A percentile compares a stretch with the other conserved stretches of the same genome.
Conservation (phyloP, 495 filamentous ascomycete genomes). For the Neurospora hispaniola region DNA sequence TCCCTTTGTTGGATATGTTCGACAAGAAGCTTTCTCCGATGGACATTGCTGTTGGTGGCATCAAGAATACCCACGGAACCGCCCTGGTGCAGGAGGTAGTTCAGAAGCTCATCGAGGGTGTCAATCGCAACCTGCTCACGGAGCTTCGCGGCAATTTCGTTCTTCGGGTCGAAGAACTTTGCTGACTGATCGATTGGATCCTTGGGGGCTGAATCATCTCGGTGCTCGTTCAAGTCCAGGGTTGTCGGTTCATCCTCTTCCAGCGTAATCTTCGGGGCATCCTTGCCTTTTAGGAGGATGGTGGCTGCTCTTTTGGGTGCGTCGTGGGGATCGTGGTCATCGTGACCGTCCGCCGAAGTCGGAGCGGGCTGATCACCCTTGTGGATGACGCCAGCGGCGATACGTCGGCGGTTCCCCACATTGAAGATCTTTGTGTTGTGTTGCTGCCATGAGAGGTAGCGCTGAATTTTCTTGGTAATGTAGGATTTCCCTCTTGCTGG, state of each 20-base stretch:
- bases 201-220: constrained; percentile 4
- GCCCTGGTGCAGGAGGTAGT: constrained; percentile 70
- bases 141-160: constrained; percentile 67
- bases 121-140: constrained; percentile 87
- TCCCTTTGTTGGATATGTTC: constrained; percentile 72
- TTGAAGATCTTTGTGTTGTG: constrained; percentile 95
- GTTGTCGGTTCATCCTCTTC: constrained; percentile 21
- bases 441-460: constrained; percentile 94
- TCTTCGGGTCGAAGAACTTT: constrained; percentile 87
- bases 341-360: constrained; percentile 10
- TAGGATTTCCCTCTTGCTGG: constrained; percentile 95
- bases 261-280: constrained; percentile 24
- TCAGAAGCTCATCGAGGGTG: constrained; percentile 81
- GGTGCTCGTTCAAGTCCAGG: constrained; percentile 21
- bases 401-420: constrained; percentile 79
- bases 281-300: constrained; percentile 36
- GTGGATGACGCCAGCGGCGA: constrained; percentile 50
- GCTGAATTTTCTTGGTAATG: constrained; percentile 92
- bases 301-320: constrained; percentile 34
- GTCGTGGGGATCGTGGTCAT: constrained; percentile 24
- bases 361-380: constrained; percentile 18
- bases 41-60: constrained; percentile 90
- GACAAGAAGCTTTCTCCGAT: constrained; percentile 72
- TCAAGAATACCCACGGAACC: constrained; percentile 97
- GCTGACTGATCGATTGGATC: constrained; percentile 77